Base-by-base conservation (phyloP, 1,284 basidiomycete genomes). In the Trametes sp. region DNA sequence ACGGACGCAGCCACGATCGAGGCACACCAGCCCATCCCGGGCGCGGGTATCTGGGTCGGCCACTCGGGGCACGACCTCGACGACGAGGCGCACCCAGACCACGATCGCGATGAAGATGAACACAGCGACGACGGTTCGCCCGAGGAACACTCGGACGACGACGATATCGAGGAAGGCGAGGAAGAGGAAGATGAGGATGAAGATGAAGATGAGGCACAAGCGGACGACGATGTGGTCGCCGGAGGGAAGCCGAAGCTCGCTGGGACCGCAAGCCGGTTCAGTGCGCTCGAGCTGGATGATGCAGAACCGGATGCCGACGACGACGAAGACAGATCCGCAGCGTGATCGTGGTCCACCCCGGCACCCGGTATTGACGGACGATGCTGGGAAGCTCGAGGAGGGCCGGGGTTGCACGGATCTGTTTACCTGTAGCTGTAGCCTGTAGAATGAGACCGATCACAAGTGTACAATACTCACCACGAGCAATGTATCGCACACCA, bases 41-140 rank as follows among this genome's bases (percentile, higher is more conserved):
- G 76, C 7, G 69, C 73, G 24, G 83, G 92, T 4, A 85, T 92
- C 65, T 92, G 87, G 88, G 80, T 91, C 53, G 79, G 78, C 35
- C 70, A 71, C 14, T 38, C 28, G 33, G 76, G 74, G 14, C 73
- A 71, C 31, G 73, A 80, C 8, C 75, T 77, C 16, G 78, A 76
- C 11, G 76, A 31, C 33, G 61, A 75, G 24, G 73, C 66, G 23
- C 66, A 66, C 23, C 70, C 72, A 9, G 70, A 62, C 23, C 77
- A 77, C n/a, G 73, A 72, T 33, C 11, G 6, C 1, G 72, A 75
- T 9, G 75, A 71, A 1, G 71, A 73, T 8, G 73, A 71, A 1
- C 73, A 74, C 14, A 74, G 78, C 10, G 79, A 77, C 9, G 71
- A 71, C 14, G 75, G 68, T 24, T 61, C 38, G 23, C 26, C 45